These are phyloP conservation scores for Tremella fuciformis DNA, from an alignment of 768 basidiomycete genomes.

Conservation along the genomic window DNA sequence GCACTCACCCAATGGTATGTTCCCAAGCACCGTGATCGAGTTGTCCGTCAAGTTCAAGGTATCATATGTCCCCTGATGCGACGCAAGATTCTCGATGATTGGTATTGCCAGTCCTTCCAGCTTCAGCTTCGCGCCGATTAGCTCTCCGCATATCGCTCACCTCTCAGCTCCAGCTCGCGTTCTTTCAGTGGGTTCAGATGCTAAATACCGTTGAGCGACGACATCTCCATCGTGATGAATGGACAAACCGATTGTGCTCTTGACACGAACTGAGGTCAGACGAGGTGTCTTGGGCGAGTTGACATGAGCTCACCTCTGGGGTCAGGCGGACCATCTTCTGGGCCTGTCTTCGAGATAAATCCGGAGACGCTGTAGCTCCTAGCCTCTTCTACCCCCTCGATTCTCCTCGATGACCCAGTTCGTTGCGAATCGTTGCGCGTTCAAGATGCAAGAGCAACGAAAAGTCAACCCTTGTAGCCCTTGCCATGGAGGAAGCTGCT, in stretches of 20 bases:
- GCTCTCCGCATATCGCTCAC: constrained; percentile 28
- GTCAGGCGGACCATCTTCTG: constrained; percentile 46
- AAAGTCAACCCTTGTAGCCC: too few relatives aligned
- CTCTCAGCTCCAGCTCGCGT: constrained; percentile 50
- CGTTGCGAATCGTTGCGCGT: too few relatives aligned
- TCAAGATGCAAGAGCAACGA: too few relatives aligned
- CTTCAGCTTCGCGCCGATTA: background rate
- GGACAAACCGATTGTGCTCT: constrained; percentile 36
- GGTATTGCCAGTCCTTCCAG: constrained; percentile 48
- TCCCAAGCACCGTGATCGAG: constrained; percentile 48
- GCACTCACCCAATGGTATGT: constrained; percentile 48
- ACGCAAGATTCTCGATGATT: constrained; percentile 51
- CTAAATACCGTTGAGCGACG: constrained; percentile 18
- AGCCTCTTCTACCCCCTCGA: too few relatives aligned
- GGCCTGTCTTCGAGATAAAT: too few relatives aligned
- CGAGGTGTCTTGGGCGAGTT: background rate
- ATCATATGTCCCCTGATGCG: constrained; percentile 51
- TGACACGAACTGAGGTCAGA: constrained; percentile 37
- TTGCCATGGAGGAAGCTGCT: too few relatives aligned
- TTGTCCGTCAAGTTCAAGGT: constrained; percentile 52
- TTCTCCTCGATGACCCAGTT: too few relatives aligned
- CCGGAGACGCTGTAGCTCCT: too few relatives aligned
- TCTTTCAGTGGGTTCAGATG: constrained; percentile 52
- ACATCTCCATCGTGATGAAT: background rate
- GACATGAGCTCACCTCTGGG: constrained; percentile 44